Evolutionary conservation across 2,329 filamentous ascomycete species (phyloP), one percentile per base, ranked within the genome.

Genomic region (Colletotrichum sp.): DNA sequence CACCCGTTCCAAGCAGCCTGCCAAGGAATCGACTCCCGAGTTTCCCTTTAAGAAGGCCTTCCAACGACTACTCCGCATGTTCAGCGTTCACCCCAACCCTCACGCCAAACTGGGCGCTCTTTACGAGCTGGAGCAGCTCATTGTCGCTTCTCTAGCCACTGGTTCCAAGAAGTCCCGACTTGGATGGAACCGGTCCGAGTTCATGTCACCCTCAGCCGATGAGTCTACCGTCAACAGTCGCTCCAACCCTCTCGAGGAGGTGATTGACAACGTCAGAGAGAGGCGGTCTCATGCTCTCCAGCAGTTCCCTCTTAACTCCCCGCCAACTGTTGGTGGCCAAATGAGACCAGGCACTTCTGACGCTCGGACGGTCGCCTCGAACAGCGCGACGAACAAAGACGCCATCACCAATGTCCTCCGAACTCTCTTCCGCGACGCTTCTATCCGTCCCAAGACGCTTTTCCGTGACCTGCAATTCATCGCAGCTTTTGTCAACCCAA

Each of bases 51-150:
- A 92, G 68, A 92, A 92, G 79, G 94, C 96, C 1, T 98, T 98
- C 81, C 90, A 92, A 78, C 92, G 93, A 15, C 88, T 99, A 2
- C 88, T 99, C 36, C 93, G 92, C 78, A 96, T 95, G 86, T 98
- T 99, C 79, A 95, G 95, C 57, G 95, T 96, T 6, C 95, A 98
- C 79, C 95, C 95, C 0, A 98, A 97, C 81, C 97, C 97, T 0
- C 94, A 94, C 79, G 90, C 92, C 26, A 99, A 99, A 84, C 90
- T 99, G 15, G 93, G 94, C 78, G 94, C 95, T 1, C 88, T 99
- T 6, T 93, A 94, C 76, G 95, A 98, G 82, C 89, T 99, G 7
- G 93, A 98, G 81, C 92, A 94, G 57, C 89, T 99, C 62, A 95
- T 98, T 72, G 88, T 95, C 30, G 94, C 95, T 2, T 96, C 94